Percentiles rank a stretch among this genome's conserved stretches.
Evolutionary conservation across 139 green algal species (phyloP).

Genomic region (Coccomyxa sp.): DNA sequence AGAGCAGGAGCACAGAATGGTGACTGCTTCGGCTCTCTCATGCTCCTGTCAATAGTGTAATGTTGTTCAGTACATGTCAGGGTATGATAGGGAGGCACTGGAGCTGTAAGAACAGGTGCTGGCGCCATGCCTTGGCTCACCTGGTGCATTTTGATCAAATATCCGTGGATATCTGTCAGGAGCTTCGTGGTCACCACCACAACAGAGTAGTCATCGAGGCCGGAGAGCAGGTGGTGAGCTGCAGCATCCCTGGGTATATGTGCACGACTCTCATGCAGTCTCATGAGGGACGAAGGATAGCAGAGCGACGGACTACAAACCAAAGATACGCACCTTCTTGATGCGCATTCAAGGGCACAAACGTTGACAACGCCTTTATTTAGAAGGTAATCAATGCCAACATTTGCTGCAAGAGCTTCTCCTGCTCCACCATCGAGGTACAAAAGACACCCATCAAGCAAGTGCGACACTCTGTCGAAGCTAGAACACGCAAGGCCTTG

Average conservation of each 20-base stretch:
- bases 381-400: conserved; percentile 1
- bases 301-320: too few relatives aligned
- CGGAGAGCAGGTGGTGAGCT: not conserved
- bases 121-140: too few relatives aligned
- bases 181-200: conserved; percentile 34
- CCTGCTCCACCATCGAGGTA: conserved; percentile 2
- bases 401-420: not conserved
- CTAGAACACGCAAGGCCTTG: too few relatives aligned
- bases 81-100: not conserved
- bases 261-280: not conserved
- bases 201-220: not conserved
- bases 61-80: not conserved
- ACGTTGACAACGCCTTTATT: too few relatives aligned
- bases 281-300: too few relatives aligned
- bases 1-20: conserved; percentile 32
- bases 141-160: not conserved
- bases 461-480: too few relatives aligned
- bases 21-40: conserved; percentile 6
- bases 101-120: not conserved
- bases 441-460: not conserved
- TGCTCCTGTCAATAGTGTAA: conserved; percentile 29
- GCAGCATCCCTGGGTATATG: not conserved
- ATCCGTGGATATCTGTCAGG: conserved; percentile 31
- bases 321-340: too few relatives aligned
- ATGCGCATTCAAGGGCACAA: too few relatives aligned